These are phyloP conservation scores for Gossypium herbaceum DNA, from an alignment of 345 rosid genomes.

Conservation along the genomic window DNA sequence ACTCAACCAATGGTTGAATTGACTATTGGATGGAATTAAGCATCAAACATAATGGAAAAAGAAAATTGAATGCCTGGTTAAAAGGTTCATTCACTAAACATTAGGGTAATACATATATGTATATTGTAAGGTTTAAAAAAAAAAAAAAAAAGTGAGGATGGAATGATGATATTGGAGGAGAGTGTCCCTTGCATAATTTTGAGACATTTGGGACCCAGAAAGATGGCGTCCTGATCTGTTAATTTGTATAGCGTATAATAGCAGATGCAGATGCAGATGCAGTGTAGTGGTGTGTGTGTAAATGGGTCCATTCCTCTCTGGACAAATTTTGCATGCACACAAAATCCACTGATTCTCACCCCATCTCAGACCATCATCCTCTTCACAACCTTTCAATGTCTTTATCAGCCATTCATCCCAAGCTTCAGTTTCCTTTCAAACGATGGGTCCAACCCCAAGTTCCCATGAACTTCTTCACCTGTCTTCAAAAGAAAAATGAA, in stretches of 20 bases:
- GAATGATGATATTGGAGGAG: constrained; percentile 16
- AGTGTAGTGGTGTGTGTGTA: constrained; percentile 20
- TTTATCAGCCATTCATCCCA: constrained; percentile 8
- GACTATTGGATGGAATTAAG: too few relatives aligned
- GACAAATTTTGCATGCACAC: constrained; percentile 18
- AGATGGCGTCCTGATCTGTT: constrained; percentile 41
- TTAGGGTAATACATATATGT: too few relatives aligned
- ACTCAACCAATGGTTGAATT: too few relatives aligned
- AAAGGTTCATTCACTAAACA: too few relatives aligned
- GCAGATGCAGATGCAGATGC: constrained; percentile 25
- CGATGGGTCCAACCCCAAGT: constrained; percentile 1
- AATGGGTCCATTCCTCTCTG: constrained; percentile 19
- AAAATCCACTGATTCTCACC: not conserved
- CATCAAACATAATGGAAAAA: too few relatives aligned
- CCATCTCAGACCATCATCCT: constrained; percentile 22
- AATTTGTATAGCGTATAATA: constrained; percentile 12
- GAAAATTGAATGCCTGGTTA: too few relatives aligned
- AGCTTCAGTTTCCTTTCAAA: not conserved
- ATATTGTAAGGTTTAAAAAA: not conserved
- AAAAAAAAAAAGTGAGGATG: not conserved
- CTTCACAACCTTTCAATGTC: constrained; percentile 3
- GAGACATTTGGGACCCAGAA: constrained; percentile 37
- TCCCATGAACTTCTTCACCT: constrained; percentile 5
- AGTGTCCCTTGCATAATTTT: constrained; percentile 22
- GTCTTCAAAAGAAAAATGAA: not conserved